Percentiles rank a stretch among this genome's conserved stretches.
Conservation (phyloP, 257 asterid genomes). For the Penstemon newberryi region DNA sequence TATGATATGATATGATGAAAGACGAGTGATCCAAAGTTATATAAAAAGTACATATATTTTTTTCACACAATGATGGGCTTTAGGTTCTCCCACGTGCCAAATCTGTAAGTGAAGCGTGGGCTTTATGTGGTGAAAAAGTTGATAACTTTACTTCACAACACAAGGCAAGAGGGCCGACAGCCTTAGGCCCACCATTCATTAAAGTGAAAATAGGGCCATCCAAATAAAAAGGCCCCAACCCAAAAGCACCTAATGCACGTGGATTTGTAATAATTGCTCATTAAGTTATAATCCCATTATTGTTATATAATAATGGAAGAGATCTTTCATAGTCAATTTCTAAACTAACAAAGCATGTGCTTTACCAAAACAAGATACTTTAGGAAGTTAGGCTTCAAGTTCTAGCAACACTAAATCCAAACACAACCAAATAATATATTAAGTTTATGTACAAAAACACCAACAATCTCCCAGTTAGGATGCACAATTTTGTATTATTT, state of each 20-base stretch:
- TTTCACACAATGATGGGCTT: slow-evolving; percentile 36
- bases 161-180: slow-evolving; percentile 41
- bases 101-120: slow-evolving; percentile 31
- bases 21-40: too few species aligned
- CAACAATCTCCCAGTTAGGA: too few species aligned
- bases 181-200: slow-evolving; percentile 37
- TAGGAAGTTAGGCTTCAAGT: background rate
- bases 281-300: background rate
- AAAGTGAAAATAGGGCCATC: slow-evolving; percentile 22
- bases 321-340: background rate
- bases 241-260: slow-evolving; percentile 16
- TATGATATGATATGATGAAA: too few species aligned
- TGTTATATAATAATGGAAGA: too few species aligned
- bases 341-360: background rate
- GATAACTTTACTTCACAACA: slow-evolving; percentile 30
- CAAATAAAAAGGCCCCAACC: background rate
- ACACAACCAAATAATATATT: too few species aligned
- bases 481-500: too few species aligned
- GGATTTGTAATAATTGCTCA: slow-evolving; percentile 22
- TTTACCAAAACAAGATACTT: background rate
- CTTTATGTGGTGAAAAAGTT: slow-evolving; percentile 29
- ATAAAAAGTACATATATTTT: too few species aligned
- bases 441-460: too few species aligned
- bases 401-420: too few species aligned
- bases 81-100: slow-evolving; percentile 42